A percentile compares a stretch with the other conserved stretches of the same genome.
These are phyloP conservation scores for Mycosarcoma mackinlayi DNA, from an alignment of 1,284 basidiomycete species.

Conservation along the genomic window DNA sequence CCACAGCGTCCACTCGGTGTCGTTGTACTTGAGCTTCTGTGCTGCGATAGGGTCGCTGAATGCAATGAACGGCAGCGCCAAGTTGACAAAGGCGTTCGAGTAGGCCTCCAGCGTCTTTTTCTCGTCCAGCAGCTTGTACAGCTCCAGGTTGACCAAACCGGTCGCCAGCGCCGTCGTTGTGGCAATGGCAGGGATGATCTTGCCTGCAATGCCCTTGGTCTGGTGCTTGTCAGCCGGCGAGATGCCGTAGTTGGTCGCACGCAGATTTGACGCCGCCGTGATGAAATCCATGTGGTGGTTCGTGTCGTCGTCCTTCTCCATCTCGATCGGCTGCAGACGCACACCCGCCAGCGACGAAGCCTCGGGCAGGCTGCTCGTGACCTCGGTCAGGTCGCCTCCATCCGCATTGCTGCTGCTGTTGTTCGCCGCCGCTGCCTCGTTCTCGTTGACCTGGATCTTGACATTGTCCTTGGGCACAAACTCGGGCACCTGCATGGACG, in stretches of 20 bases:
- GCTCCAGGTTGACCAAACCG: slow-evolving; percentile 92
- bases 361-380: slow-evolving; percentile 61
- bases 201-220: slow-evolving; percentile 98
- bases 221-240: slow-evolving; percentile 87
- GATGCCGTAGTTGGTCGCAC: slow-evolving; percentile 95
- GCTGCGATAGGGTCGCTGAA: slow-evolving; percentile 98
- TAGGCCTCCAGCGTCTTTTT: slow-evolving; percentile 93
- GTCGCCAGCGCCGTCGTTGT: slow-evolving; percentile 96
- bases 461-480: slow-evolving; percentile 92
- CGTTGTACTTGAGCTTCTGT: slow-evolving; percentile 66
- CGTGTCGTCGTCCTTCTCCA: slow-evolving; percentile 98
- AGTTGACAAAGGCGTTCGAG: slow-evolving; percentile 95
- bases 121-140: slow-evolving; percentile 93
- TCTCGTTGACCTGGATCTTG: slow-evolving; percentile 94
- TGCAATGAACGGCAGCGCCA: slow-evolving; percentile 97
- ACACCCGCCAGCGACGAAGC: slow-evolving; percentile 84
- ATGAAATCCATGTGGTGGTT: slow-evolving; percentile 99
- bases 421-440: slow-evolving; percentile 77
- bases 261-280: slow-evolving; percentile 95
- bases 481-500: slow-evolving; percentile 88
- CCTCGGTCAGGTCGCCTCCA: slow-evolving; percentile 57
- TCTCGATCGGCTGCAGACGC: slow-evolving; percentile 92
- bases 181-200: slow-evolving; percentile 99
- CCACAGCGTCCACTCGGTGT: slow-evolving; percentile 97
- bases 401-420: slow-evolving; percentile 24